Base-by-base conservation (phyloP, 2,329 filamentous ascomycete genomes). In the Neonectria neomacrospora region DNA sequence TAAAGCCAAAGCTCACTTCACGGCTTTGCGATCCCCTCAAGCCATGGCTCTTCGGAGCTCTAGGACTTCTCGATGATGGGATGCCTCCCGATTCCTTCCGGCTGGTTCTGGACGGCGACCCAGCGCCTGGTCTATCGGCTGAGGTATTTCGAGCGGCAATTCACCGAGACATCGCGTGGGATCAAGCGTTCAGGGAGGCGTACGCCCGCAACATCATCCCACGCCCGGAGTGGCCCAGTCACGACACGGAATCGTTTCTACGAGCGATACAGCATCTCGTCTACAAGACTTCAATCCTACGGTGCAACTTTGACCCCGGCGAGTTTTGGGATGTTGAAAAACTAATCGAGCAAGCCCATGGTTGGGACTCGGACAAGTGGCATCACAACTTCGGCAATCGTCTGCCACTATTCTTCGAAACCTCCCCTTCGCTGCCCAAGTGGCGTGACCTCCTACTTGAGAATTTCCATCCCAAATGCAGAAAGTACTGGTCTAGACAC, bases 231-330 rank as follows among this genome's bases (percentile, higher is more conserved):
- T 23, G 14, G 47, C n/a, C 3, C 37, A 9, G 6, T 1, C 5
- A 16, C 5, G 10, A 5, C 0, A 1, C 2, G 12, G 2, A 14
- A 14, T 20, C 20, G 18, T 45, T 26, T 11, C 2, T 23, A 1
- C 12, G 32, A 2, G 30, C 8, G 12, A 26, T 51, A 2, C 5
- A 48, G 1, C 23, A n/a, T 14, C 44, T 48, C 3, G 0, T 14
- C 0, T 14, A 26, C 1, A n/a, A 57, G 32, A 32, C 48, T 2
- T 58, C 55, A 2, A 22, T 64, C 9, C 18, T 64, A 0, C 39
- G 26, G 5, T 57, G 52, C 37, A 68, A 67, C 14, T 65, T 65
- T 26, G 55, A 41, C 7, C 30, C 58, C 2, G 22, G 51, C 28
- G 50, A 44, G 7, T 16, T 45, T 3, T 60, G 61, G 54, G 23